Evolutionary conservation across 1,284 basidiomycete genomes (phyloP).

Genomic region (Malassezia pachydermatis): DNA sequence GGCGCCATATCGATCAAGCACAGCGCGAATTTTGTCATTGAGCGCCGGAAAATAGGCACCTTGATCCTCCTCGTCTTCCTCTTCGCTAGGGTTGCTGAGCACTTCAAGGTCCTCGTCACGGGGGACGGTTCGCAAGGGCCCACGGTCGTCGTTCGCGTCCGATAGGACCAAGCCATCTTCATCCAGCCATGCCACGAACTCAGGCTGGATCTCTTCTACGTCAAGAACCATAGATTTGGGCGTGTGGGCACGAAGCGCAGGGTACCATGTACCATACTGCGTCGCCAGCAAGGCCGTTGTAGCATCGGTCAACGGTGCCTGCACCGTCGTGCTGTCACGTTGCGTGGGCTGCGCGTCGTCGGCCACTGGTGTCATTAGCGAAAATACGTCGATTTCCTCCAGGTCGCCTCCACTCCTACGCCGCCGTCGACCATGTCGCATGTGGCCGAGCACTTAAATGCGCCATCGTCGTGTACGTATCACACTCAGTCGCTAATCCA

Average conservation of each 20-base stretch:
- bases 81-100: slow-evolving; percentile 46
- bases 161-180: slow-evolving; percentile 71
- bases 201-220: slow-evolving; percentile 54
- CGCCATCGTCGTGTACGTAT: slow-evolving; percentile 79
- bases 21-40: slow-evolving; percentile 61
- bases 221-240: slow-evolving; percentile 70
- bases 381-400: not conserved
- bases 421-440: slow-evolving; percentile 60
- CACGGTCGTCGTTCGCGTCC: slow-evolving; percentile 60
- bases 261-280: slow-evolving; percentile 82
- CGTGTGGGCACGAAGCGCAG: slow-evolving; percentile 59
- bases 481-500: not conserved
- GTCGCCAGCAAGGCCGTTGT: slow-evolving; percentile 52
- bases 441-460: slow-evolving; percentile 71
- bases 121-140: not conserved
- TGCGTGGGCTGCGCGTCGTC: not conserved
- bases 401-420: not conserved
- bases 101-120: slow-evolving; percentile 51
- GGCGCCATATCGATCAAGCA: slow-evolving; percentile 60
- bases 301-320: slow-evolving; percentile 54
- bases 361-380: not conserved
- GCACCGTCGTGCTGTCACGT: no score
- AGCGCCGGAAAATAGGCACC: slow-evolving; percentile 51
- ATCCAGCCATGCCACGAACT: slow-evolving; percentile 65
- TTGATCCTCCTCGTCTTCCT: slow-evolving; percentile 51